Evolutionary conservation across 2,329 filamentous ascomycete genomes (phyloP).

Genomic region (Helicocarpus griseus): DNA sequence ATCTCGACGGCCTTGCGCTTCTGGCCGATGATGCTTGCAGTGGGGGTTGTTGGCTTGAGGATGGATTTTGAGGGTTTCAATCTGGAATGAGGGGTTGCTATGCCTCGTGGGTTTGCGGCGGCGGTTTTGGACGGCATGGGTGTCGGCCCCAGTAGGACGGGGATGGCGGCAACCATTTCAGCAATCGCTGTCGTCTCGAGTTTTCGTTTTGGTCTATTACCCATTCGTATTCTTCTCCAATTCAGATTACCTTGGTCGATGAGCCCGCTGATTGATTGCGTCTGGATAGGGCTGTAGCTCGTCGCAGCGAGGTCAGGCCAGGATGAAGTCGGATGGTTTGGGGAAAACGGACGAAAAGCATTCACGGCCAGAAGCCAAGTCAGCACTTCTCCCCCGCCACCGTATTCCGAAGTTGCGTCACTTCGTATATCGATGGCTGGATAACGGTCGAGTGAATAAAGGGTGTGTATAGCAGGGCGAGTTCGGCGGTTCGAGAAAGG

Average conservation of each 20-base stretch:
- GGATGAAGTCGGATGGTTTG: not conserved
- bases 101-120: not conserved
- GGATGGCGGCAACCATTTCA: constrained; percentile 11
- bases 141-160: constrained; percentile 3
- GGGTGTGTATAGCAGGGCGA: no score
- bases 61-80: constrained; percentile 27
- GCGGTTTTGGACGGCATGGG: not conserved
- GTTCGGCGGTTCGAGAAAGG: no score
- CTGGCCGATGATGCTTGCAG: constrained; percentile 15
- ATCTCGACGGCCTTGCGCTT: constrained; percentile 32
- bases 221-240: no score
- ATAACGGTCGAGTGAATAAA: no score
- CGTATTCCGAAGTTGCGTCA: no score
- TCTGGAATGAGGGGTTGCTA: constrained; percentile 23
- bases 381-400: no score
- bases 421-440: no score
- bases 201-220: not conserved
- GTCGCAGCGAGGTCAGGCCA: not conserved
- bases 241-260: not conserved
- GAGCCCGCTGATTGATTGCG: not conserved
- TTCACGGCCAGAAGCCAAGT: not conserved
- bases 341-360: not conserved
- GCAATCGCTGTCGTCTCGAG: not conserved
- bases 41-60: constrained; percentile 12
- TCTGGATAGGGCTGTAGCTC: not conserved